Conservation (phyloP, 306 rosid genomes). For the Datisca glomerata region DNA sequence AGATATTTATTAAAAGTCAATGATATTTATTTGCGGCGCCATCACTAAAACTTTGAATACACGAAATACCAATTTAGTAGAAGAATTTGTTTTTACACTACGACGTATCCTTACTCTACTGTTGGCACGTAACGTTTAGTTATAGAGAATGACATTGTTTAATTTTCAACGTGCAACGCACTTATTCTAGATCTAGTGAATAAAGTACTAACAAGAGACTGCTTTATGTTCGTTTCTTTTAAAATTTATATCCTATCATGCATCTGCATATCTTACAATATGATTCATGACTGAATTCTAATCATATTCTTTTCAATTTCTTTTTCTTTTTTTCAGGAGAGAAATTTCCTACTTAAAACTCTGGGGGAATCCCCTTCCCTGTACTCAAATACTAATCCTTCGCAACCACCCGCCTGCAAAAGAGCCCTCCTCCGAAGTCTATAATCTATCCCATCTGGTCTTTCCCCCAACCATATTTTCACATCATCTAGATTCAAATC, state of each 20-base stretch:
- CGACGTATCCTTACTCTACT: too few species aligned
- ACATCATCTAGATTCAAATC: not conserved
- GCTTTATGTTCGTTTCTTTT: not conserved
- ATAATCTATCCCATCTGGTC: not conserved
- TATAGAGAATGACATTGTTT: not conserved
- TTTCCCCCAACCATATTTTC: not conserved
- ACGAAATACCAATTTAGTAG: too few species aligned
- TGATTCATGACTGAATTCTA: conserved; percentile 13
- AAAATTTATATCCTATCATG: not conserved
- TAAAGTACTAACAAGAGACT: too few species aligned
- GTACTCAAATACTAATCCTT: not conserved
- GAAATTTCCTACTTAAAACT: conserved; percentile 92
- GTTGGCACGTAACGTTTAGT: too few species aligned
- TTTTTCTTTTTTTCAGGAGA: conserved; percentile 53
- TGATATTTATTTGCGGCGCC: too few species aligned
- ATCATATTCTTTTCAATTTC: conserved; percentile 9
- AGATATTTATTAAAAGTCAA: too few species aligned
- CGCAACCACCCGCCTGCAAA: not conserved
- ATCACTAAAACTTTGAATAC: too few species aligned
- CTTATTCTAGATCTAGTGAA: too few species aligned
- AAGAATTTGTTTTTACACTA: too few species aligned
- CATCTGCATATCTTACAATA: not conserved
- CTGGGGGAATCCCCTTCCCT: conserved; percentile 83
- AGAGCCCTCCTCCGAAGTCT: not conserved
- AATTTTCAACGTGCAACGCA: too few species aligned